phyloP scores from a whole-genome alignment of 1,139 yeast species.

The Yamadazyma sp. region DNA sequence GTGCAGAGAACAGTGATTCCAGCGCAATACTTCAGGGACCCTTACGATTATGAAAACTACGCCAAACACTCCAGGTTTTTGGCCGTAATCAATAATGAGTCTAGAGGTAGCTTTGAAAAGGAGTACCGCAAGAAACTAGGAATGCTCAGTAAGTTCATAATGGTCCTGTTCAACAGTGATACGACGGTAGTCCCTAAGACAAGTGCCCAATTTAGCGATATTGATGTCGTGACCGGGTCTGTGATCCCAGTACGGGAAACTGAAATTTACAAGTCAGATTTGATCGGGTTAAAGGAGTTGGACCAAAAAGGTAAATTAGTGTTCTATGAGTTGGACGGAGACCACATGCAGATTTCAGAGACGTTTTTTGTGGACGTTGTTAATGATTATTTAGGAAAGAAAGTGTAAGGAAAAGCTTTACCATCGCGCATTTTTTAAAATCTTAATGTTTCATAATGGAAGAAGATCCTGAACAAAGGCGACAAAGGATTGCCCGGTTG shows the following conservation, averaged over 20 bases:
- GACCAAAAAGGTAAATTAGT: constrained; percentile 43
- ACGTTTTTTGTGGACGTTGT: constrained; percentile 43
- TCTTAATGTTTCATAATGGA: constrained; percentile 2
- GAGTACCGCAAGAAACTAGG: constrained; percentile 45
- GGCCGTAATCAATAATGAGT: constrained; percentile 70
- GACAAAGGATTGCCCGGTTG: constrained; percentile 3
- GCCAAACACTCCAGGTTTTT: constrained; percentile 52
- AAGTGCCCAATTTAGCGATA: constrained; percentile 66
- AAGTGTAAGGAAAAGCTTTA: not conserved
- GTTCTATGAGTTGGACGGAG: constrained; percentile 55
- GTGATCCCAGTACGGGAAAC: constrained; percentile 52
- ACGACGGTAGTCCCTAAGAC: constrained; percentile 72
- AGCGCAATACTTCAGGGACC: constrained; percentile 75
- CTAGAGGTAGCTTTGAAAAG: constrained; percentile 21
- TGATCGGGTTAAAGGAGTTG: constrained; percentile 58
- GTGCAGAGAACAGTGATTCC: constrained; percentile 63
- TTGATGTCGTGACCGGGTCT: constrained; percentile 42
- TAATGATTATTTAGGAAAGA: constrained; percentile 28
- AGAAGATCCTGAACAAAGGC: constrained; percentile 4
- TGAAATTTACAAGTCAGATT: constrained; percentile 48
- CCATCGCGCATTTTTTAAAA: not conserved
- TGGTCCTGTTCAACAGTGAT: constrained; percentile 62
- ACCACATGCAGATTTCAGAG: constrained; percentile 65
- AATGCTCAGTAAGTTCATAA: constrained; percentile 50
- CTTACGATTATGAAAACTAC: constrained; percentile 46